Evolutionary conservation across 345 rosid genomes (phyloP), one percentile per base, ranked within the genome.

Genomic region (Pelargonium nanum): DNA sequence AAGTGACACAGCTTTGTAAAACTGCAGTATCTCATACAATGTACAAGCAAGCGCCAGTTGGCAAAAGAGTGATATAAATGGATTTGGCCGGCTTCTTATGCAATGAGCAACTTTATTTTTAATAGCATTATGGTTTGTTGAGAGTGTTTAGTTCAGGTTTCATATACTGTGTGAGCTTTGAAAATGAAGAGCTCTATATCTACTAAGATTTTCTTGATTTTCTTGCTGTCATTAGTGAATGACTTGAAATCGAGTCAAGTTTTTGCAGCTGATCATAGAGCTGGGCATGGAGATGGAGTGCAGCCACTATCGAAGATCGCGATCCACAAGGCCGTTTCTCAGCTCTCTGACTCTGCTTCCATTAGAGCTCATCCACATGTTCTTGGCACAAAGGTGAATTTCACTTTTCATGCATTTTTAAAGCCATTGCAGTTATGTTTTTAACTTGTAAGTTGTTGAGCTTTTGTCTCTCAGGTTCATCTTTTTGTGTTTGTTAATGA

Each of bases 261-360:
- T n/a, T n/a, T n/a, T n/a, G n/a, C n/a, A n/a, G n/a, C n/a, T n/a
- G 66, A 21, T 24, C 24, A 40, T 20, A 13, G 10, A 6, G 48
- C 13, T 6, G 48, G 48, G 2, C 57, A 73, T 67, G 89, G 69
- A 24, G 48, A 62, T 0, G 81, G 75, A 22, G 85, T 81, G 0
- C 97, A 91, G 25, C 83, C 97, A 1, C 82, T 86, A 1, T 77
- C 96, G 57, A 66, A 68, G 52, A 91, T 91, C 19, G 83, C 74
- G 19, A 75, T 88, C 40, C 75, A 83, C 57, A 68, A 71, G 64
- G 64, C 88, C 8, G 68, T 71, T 45, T 34, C 76, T 10, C 85
- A 73, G 17, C 63, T 86, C 55, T 63, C 34, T n/a, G 70, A 44
- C 52, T 73, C 84, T 0, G 88, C 79, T 59, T 28, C 55, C 8